Percentiles rank a stretch among this genome's conserved stretches.
Evolutionary conservation across 106 monocot genomes (phyloP).

Genomic region (Allium sativum): DNA sequence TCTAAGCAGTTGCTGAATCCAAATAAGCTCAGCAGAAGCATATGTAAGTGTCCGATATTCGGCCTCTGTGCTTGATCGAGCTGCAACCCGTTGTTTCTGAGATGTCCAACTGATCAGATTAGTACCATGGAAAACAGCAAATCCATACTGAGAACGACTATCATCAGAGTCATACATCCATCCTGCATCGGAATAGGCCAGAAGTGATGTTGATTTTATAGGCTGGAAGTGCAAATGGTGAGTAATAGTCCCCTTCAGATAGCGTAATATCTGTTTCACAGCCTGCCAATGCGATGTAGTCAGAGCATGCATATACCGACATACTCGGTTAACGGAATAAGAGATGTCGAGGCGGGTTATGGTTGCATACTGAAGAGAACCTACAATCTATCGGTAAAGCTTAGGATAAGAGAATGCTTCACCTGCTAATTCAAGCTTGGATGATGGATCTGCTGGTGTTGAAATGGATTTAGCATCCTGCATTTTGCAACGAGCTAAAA

Average conservation of each 20-base stretch:
- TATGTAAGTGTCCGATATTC: no score
- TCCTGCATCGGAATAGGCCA: no score
- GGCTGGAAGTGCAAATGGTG: not conserved
- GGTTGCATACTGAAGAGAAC: conserved; percentile 3
- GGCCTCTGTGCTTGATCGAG: no score
- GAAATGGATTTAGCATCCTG: not conserved
- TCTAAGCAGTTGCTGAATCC: no score
- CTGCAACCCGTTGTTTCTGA: no score
- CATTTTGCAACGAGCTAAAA: not conserved
- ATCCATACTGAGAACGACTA: no score
- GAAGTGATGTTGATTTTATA: no score
- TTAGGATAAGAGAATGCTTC: not conserved
- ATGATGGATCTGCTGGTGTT: not conserved
- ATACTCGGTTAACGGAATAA: not conserved
- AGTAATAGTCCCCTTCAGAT: not conserved
- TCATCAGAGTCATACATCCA: no score
- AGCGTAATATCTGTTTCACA: not conserved
- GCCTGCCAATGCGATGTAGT: not conserved
- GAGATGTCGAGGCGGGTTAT: conserved; percentile 2
- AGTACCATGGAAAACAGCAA: no score
- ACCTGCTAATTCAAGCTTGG: not conserved
- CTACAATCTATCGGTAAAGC: not conserved
- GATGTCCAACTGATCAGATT: no score
- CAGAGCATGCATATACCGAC: conserved; percentile 2
- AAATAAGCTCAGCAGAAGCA: no score